Percentiles rank a stretch among this genome's conserved stretches.
phyloP scores from a whole-genome alignment of 768 basidiomycete genomes.

The Pulveroboletus frians region DNA sequence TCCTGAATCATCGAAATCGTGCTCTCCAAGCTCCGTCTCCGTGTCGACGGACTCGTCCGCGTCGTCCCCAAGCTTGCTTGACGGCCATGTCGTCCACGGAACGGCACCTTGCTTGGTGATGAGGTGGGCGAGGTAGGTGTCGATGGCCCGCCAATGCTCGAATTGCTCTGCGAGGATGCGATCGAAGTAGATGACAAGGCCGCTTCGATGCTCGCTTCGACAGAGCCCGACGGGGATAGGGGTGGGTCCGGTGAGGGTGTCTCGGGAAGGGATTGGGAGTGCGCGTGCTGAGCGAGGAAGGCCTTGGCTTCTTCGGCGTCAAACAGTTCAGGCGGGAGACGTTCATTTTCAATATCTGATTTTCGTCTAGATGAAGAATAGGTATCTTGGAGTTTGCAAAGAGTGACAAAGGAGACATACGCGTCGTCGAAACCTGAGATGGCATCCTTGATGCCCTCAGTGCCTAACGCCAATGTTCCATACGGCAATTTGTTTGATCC shows the following conservation, averaged over 20 bases:
- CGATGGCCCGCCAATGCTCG: constrained; percentile 16
- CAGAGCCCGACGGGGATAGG: constrained; percentile 40
- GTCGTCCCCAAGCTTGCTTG: constrained; percentile 81
- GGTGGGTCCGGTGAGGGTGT: constrained; percentile 48
- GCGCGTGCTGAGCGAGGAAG: constrained; percentile 38
- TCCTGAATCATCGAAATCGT: constrained; percentile 95
- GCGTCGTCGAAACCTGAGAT: constrained; percentile 94
- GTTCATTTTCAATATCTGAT: constrained; percentile 98
- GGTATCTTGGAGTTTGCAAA: neutral
- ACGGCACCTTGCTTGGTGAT: constrained; percentile 45
- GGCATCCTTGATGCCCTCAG: constrained; percentile 92
- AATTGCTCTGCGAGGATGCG: constrained; percentile 21
- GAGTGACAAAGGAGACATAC: constrained; percentile 44
- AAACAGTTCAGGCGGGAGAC: constrained; percentile 92
- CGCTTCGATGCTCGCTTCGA: constrained; percentile 39
- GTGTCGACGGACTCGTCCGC: constrained; percentile 83
- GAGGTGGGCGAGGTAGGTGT: constrained; percentile 36
- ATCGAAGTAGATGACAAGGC: constrained; percentile 20
- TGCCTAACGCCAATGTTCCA: constrained; percentile 78
- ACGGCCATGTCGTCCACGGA: constrained; percentile 55
- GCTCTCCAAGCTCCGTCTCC: constrained; percentile 88
- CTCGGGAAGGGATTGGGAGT: constrained; percentile 42
- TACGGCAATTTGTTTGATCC: constrained; percentile 76
- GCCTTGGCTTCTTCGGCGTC: constrained; percentile 72
- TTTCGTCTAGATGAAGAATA: constrained; percentile 59